Evolutionary conservation across 306 rosid species (phyloP).

Genomic region (Cucurbita pepo): DNA sequence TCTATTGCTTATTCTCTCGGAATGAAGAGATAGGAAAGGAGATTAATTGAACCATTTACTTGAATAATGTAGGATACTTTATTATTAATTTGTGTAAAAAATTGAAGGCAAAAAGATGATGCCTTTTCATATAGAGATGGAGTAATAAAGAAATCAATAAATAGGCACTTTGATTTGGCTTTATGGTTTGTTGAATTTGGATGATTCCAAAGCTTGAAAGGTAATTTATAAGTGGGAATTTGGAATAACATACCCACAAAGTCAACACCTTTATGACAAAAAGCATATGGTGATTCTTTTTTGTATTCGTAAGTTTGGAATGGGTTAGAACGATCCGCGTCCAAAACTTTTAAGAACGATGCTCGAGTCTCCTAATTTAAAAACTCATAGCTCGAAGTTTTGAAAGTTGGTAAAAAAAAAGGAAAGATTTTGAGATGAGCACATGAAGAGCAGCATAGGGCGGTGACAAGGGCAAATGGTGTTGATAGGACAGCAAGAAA

Average conservation of each 20-base stretch:
- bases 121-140: not conserved
- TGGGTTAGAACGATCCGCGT: too few species aligned
- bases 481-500: not conserved
- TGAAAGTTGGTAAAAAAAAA: too few species aligned
- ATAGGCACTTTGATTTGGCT: not conserved
- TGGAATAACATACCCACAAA: not conserved
- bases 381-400: too few species aligned
- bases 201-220: not conserved
- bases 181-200: not conserved
- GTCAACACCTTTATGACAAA: not conserved
- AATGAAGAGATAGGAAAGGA: not conserved
- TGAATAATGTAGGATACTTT: not conserved
- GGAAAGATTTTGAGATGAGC: not conserved
- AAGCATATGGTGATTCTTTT: not conserved
- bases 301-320: too few species aligned
- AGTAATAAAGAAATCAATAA: not conserved
- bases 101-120: not conserved
- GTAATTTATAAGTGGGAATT: not conserved
- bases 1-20: not conserved
- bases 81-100: not conserved
- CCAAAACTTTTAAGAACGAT: too few species aligned
- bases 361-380: too few species aligned
- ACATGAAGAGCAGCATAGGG: not conserved
- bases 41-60: not conserved
- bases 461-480: not conserved